Conservation (phyloP, 139 green algal species). For the Auxenochlorella pyrenoidosa region DNA sequence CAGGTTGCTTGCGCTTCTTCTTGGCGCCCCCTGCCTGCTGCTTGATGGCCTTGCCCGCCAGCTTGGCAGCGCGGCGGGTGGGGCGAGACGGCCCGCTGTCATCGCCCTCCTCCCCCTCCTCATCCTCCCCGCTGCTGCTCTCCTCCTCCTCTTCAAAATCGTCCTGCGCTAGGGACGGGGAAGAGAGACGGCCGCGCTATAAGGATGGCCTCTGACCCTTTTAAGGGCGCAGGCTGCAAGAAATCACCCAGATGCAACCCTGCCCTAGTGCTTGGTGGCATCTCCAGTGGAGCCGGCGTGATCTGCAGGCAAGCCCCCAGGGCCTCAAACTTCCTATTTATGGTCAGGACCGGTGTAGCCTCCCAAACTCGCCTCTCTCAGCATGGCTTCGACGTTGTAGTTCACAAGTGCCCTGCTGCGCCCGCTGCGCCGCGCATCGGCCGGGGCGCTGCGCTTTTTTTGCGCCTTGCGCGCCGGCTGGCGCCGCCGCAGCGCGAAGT, state of each 20-base stretch:
- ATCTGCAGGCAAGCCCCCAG: not conserved
- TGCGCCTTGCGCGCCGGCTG: not conserved
- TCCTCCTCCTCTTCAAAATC: slow-evolving; percentile 27
- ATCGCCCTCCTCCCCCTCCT: slow-evolving; percentile 3
- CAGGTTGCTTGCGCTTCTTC: slow-evolving; percentile 23
- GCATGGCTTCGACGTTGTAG: slow-evolving; percentile 15
- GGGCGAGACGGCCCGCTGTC: not conserved
- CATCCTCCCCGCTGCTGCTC: not conserved
- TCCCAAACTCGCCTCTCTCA: not conserved
- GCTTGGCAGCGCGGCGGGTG: slow-evolving; percentile 21
- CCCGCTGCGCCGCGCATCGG: not conserved
- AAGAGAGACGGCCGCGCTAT: too few relatives aligned
- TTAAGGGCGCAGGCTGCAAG: not conserved
- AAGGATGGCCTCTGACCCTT: not conserved
- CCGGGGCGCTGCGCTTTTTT: not conserved
- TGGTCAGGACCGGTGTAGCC: too few relatives aligned
- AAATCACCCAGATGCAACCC: not conserved
- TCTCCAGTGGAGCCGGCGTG: not conserved
- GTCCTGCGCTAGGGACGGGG: not conserved
- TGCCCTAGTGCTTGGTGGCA: not conserved
- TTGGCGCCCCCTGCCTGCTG: slow-evolving; percentile 14
- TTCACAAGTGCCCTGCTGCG: not conserved
- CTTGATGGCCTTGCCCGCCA: not conserved
- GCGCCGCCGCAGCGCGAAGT: not conserved
- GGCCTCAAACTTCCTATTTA: not conserved